Conservation (phyloP, 495 filamentous ascomycete genomes). For the Aspergillus coremiiformis region DNA sequence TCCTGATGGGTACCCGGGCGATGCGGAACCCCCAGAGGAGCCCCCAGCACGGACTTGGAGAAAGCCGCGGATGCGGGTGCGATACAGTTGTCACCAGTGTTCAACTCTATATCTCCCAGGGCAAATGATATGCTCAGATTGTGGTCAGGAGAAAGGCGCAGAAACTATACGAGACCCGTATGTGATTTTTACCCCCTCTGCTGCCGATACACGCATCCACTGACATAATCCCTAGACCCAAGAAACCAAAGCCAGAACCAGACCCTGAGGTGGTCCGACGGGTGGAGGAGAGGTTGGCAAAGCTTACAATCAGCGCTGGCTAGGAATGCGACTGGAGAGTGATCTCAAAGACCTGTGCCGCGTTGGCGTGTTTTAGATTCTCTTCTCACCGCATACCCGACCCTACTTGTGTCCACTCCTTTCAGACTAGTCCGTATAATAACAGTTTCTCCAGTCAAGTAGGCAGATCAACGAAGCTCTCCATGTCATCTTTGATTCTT, state of each 20-base stretch:
- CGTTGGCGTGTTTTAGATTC: neutral
- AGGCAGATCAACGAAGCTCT: neutral
- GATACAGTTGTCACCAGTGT: constrained; percentile 62
- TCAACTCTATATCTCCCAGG: constrained; percentile 43
- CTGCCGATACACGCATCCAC: neutral
- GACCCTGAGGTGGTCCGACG: constrained; percentile 58
- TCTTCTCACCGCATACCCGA: neutral
- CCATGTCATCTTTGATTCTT: neutral
- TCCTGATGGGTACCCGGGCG: constrained; percentile 70
- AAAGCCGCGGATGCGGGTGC: constrained; percentile 39
- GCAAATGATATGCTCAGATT: constrained; percentile 50
- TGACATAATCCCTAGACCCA: constrained; percentile 39
- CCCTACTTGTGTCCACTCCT: neutral
- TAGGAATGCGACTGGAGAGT: neutral
- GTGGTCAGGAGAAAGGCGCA: constrained; percentile 48
- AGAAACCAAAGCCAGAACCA: constrained; percentile 52
- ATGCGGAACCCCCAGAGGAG: constrained; percentile 39
- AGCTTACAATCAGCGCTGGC: constrained; percentile 27
- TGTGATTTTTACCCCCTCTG: constrained; percentile 14
- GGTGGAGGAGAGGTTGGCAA: constrained; percentile 51
- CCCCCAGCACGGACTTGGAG: constrained; percentile 34
- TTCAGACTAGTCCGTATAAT: neutral
- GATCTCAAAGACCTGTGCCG: neutral
- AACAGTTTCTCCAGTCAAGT: neutral
- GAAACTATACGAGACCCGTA: constrained; percentile 46